These are phyloP conservation scores for Oryza glaberrima DNA, from an alignment of 176 grass and related monocot genomes.

Conservation along the genomic window DNA sequence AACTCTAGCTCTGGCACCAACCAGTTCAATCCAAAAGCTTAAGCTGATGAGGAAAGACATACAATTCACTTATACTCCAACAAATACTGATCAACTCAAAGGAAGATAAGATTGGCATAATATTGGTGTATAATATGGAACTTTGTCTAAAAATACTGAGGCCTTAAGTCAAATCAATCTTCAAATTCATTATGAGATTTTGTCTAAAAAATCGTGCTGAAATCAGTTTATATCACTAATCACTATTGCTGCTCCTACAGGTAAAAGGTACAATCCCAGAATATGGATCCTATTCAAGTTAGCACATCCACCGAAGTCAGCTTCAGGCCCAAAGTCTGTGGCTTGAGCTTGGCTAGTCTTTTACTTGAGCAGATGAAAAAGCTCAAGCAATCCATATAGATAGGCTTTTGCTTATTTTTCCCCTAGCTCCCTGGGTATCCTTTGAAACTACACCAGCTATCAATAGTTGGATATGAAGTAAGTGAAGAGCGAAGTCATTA, in stretches of 20 bases:
- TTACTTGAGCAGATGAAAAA: neutral
- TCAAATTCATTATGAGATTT: neutral
- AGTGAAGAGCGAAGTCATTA: too few species aligned
- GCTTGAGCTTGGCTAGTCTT: neutral
- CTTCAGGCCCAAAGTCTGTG: neutral
- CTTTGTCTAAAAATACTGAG: neutral
- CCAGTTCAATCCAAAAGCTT: too few species aligned
- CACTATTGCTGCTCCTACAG: neutral
- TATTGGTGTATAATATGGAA: slow-evolving; percentile 10
- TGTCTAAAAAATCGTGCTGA: neutral
- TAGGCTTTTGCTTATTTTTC: neutral
- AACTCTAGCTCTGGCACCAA: too few species aligned
- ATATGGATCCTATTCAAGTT: neutral
- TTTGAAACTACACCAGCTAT: too few species aligned
- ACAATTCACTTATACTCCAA: too few species aligned
- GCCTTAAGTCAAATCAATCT: neutral
- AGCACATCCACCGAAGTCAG: neutral
- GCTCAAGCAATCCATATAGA: neutral
- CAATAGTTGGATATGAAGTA: too few species aligned
- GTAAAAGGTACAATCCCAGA: neutral
- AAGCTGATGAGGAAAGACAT: too few species aligned
- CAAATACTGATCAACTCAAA: slow-evolving; percentile 7
- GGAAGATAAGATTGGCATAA: slow-evolving; percentile 27
- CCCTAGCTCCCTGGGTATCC: too few species aligned
- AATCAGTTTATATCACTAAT: neutral